phyloP scores from a whole-genome alignment of 1,139 yeast species.

The Suhomyces yuchorum region DNA sequence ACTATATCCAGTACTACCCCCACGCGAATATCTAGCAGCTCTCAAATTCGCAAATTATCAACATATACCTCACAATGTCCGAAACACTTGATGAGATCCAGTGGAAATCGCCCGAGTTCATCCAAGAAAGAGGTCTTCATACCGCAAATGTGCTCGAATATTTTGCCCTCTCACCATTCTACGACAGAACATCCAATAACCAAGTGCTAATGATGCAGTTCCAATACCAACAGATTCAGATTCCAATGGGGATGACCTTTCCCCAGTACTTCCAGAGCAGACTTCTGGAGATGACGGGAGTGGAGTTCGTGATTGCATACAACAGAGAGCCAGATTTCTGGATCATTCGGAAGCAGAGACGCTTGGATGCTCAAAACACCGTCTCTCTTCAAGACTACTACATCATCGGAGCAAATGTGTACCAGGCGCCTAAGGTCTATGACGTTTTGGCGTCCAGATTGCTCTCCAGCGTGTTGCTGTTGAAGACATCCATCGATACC shows the following conservation, averaged over 20 bases:
- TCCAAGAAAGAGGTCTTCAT: slow-evolving; percentile 80
- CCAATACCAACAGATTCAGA: slow-evolving; percentile 70
- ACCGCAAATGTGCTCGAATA: slow-evolving; percentile 91
- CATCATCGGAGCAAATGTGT: slow-evolving; percentile 87
- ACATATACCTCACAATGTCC: slow-evolving; percentile 6
- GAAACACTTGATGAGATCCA: slow-evolving; percentile 80
- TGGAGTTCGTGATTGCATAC: slow-evolving; percentile 76
- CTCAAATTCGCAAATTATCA: not conserved
- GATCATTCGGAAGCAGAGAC: slow-evolving; percentile 80
- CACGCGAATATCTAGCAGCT: slow-evolving; percentile 1
- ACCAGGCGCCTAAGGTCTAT: slow-evolving; percentile 74
- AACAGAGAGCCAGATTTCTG: slow-evolving; percentile 90
- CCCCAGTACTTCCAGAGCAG: slow-evolving; percentile 47
- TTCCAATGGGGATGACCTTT: slow-evolving; percentile 35
- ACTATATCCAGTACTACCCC: not conserved
- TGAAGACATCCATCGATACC: slow-evolving; percentile 39
- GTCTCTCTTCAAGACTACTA: slow-evolving; percentile 71
- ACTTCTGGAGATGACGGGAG: slow-evolving; percentile 76
- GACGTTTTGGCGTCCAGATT: slow-evolving; percentile 44
- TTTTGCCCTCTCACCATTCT: slow-evolving; percentile 91
- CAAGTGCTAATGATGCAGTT: slow-evolving; percentile 95
- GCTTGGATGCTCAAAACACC: slow-evolving; percentile 55
- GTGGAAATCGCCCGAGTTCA: slow-evolving; percentile 98
- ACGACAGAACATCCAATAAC: slow-evolving; percentile 90
- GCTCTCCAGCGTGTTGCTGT: slow-evolving; percentile 38